A percentile compares a stretch with the other conserved stretches of the same genome.
Evolutionary conservation across 805 yeast species (phyloP).

Genomic region (Lachancea quebecensis): DNA sequence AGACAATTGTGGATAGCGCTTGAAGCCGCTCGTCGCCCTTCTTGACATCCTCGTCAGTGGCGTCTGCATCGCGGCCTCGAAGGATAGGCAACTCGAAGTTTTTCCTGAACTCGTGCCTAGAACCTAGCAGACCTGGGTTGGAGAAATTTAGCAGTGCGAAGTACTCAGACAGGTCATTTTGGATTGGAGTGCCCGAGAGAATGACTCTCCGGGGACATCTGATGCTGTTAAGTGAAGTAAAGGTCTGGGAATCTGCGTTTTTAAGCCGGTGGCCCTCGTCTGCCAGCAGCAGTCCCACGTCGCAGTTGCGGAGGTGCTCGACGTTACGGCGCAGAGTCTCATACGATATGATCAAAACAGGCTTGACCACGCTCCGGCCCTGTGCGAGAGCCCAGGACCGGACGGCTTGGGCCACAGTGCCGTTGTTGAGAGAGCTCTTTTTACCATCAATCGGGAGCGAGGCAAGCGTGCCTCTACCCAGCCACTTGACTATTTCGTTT

Average conservation of each 20-base stretch:
- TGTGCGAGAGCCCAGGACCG: slow-evolving; percentile 80
- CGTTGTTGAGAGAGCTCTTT: slow-evolving; percentile 46
- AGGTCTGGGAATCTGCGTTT: slow-evolving; percentile 88
- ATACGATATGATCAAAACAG: slow-evolving; percentile 88
- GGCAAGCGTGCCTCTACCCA: slow-evolving; percentile 83
- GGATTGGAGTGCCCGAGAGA: slow-evolving; percentile 94
- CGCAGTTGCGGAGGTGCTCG: slow-evolving; percentile 62
- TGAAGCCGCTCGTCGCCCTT: slow-evolving; percentile 62
- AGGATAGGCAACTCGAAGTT: slow-evolving; percentile 77
- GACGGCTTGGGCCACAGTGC: slow-evolving; percentile 63
- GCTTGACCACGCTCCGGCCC: slow-evolving; percentile 85
- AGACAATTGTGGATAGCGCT: slow-evolving; percentile 69
- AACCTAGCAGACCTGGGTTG: slow-evolving; percentile 87
- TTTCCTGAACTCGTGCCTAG: slow-evolving; percentile 75
- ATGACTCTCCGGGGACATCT: slow-evolving; percentile 85
- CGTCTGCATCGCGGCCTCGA: slow-evolving; percentile 82
- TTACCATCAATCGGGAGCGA: slow-evolving; percentile 93
- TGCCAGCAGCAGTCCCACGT: slow-evolving; percentile 79
- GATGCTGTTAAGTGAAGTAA: slow-evolving; percentile 76
- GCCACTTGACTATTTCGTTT: slow-evolving; percentile 89
- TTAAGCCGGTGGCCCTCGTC: slow-evolving; percentile 82
- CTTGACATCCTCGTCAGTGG: slow-evolving; percentile 68
- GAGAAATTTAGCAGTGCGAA: slow-evolving; percentile 87
- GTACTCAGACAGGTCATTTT: slow-evolving; percentile 89
- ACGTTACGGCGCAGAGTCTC: slow-evolving; percentile 88